Conservation (phyloP, 805 yeast species). For the Yarrowia sp. region DNA sequence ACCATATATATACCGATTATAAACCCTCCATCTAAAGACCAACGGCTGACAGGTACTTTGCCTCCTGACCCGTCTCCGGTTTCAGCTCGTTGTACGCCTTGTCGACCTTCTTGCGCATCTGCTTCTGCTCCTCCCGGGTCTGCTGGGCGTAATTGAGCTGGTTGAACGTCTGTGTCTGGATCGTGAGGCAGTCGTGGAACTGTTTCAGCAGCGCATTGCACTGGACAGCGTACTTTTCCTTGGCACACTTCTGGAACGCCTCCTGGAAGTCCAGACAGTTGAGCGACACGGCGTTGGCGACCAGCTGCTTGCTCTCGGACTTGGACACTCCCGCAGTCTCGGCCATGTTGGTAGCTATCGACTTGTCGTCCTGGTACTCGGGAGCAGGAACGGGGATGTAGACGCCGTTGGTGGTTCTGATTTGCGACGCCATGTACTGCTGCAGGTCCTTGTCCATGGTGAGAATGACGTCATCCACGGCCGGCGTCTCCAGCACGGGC, state of each 20-base stretch:
- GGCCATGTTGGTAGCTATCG: conserved; percentile 33
- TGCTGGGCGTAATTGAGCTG: conserved; percentile 36
- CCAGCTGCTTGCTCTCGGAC: conserved; percentile 22
- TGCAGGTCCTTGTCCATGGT: conserved; percentile 35
- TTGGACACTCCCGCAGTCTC: conserved; percentile 5
- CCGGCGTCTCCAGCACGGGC: conserved; percentile 9
- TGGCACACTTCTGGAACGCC: conserved; percentile 19
- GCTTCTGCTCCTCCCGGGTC: conserved; percentile 10
- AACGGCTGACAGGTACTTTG: not conserved
- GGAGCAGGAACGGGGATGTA: conserved; percentile 16
- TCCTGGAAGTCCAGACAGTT: conserved; percentile 34
- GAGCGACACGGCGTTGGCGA: conserved; percentile 27
- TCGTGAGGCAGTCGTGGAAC: conserved; percentile 28
- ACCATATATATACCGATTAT: conserved; percentile 3
- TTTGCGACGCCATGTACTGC: conserved; percentile 7
- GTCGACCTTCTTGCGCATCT: conserved; percentile 17
- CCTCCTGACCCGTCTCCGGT: conserved; percentile 22
- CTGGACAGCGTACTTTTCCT: conserved; percentile 17
- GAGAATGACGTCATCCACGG: conserved; percentile 4
- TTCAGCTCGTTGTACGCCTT: conserved; percentile 1
- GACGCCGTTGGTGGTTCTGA: conserved; percentile 17
- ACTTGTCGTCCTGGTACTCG: conserved; percentile 25
- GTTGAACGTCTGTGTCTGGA: conserved; percentile 25
- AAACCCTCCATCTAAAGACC: not conserved
- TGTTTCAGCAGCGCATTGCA: conserved; percentile 21